A percentile compares a stretch with the other conserved stretches of the same genome.
Conservation (phyloP, 2,329 filamentous ascomycete genomes). For the Penicillium oxalicum region DNA sequence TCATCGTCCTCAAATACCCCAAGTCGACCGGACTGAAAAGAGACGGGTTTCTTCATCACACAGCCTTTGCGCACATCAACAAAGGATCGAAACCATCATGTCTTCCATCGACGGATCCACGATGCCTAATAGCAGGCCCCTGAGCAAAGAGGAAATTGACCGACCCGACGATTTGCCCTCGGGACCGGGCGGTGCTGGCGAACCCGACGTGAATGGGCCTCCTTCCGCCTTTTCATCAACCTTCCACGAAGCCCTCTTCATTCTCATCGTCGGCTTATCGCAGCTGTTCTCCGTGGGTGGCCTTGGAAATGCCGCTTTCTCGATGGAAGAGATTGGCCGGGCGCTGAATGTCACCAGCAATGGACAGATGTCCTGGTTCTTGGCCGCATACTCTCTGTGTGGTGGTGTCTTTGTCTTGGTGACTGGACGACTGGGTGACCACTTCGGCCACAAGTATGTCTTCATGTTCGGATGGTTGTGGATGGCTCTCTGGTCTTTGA, state of each 20-base stretch:
- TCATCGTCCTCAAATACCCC: no score
- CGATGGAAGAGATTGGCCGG: background rate
- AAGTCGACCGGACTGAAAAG: no score
- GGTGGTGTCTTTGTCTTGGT: conserved; percentile 34
- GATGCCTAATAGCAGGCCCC: no score
- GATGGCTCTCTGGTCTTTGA: conserved; percentile 25
- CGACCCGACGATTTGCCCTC: no score
- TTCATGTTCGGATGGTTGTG: conserved; percentile 27
- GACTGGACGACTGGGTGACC: conserved; percentile 28
- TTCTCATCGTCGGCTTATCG: background rate
- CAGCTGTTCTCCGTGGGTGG: background rate
- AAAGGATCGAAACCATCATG: no score
- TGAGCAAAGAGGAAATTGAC: no score
- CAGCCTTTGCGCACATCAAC: no score
- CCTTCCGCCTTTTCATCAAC: no score
- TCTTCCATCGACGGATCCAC: no score
- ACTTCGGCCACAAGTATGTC: conserved; percentile 26
- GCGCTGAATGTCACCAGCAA: background rate
- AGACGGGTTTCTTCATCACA: no score
- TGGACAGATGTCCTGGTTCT: conserved; percentile 47
- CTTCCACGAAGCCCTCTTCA: background rate
- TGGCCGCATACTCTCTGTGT: conserved; percentile 51
- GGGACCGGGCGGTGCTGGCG: no score
- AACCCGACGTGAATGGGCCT: no score
- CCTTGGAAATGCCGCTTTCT: background rate